These are phyloP conservation scores for Cetraspora pellucida DNA, from an alignment of 192 early-diverging fungal species.

Conservation along the genomic window DNA sequence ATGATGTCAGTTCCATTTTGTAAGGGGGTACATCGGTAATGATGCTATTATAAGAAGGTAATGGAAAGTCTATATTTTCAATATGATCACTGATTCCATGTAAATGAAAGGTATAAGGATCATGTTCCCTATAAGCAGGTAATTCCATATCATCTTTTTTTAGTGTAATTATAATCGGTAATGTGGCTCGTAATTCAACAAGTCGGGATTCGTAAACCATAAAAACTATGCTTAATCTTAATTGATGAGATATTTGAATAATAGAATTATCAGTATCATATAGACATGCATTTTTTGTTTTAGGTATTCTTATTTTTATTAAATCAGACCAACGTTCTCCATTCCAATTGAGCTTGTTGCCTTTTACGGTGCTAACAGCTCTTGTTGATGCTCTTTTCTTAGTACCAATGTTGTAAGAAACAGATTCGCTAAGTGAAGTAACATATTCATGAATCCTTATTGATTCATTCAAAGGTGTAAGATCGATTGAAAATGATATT, in stretches of 20 bases:
- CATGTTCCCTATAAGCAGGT: conserved; percentile 11
- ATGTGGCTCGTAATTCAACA: conserved; percentile 40
- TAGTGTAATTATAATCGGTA: conserved; percentile 41
- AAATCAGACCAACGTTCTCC: conserved; percentile 28
- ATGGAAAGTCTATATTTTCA: too few species aligned
- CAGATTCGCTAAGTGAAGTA: conserved; percentile 60
- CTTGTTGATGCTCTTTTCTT: conserved; percentile 13
- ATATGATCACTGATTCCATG: too few species aligned
- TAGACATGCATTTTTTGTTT: conserved; percentile 21
- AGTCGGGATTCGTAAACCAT: conserved; percentile 29
- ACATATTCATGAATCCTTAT: conserved; percentile 47
- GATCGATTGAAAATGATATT: conserved; percentile 48
- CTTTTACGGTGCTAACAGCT: conserved; percentile 9
- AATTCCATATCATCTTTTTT: conserved; percentile 5
- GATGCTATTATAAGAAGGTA: too few species aligned
- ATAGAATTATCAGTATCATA: conserved; percentile 40
- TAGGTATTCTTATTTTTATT: conserved; percentile 27
- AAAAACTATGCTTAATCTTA: conserved; percentile 38
- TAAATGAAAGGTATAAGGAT: neutral
- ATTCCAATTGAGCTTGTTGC: neutral
- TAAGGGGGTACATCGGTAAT: too few species aligned
- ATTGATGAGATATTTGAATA: conserved; percentile 38
- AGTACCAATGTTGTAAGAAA: conserved; percentile 41
- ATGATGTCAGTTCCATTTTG: too few species aligned
- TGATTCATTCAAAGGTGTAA: conserved; percentile 48